Conservation (phyloP, 768 basidiomycete species). For the Calocybe cyanea region DNA sequence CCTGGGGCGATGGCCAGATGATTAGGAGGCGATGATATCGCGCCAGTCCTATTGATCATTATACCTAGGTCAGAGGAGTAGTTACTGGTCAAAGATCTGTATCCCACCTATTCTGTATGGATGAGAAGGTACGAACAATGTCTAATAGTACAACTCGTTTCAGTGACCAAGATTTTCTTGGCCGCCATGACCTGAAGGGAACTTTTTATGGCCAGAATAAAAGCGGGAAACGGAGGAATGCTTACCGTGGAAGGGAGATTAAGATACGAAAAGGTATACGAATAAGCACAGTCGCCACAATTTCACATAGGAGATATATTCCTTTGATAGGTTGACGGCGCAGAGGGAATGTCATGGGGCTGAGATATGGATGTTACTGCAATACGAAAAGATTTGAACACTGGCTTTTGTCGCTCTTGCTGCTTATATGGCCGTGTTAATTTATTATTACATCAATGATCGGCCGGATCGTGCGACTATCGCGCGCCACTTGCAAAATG, state of each 20-base stretch:
- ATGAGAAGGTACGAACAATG: constrained; percentile 27
- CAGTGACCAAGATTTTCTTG: constrained; percentile 43
- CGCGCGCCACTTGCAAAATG: too few species aligned
- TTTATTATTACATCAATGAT: too few species aligned
- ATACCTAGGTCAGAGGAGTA: neutral
- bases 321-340: too few species aligned
- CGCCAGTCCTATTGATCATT: constrained; percentile 22
- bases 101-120: constrained; percentile 23
- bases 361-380: too few species aligned
- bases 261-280: constrained; percentile 47
- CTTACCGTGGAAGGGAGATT: constrained; percentile 32
- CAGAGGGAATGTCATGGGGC: too few species aligned
- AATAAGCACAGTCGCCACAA: constrained; percentile 20
- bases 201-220: neutral
- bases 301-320: too few species aligned
- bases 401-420: too few species aligned
- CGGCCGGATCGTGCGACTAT: too few species aligned
- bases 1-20: constrained; percentile 39
- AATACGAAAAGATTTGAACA: too few species aligned
- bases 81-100: neutral
- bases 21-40: constrained; percentile 33
- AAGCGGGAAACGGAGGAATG: neutral
- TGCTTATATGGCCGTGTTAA: too few species aligned
- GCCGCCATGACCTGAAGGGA: constrained; percentile 34
- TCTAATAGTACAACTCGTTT: constrained; percentile 36